Percentiles rank a stretch among this genome's conserved stretches.
Conservation (phyloP, 176 grass and related monocot genomes). For the Pharus latifolius region DNA sequence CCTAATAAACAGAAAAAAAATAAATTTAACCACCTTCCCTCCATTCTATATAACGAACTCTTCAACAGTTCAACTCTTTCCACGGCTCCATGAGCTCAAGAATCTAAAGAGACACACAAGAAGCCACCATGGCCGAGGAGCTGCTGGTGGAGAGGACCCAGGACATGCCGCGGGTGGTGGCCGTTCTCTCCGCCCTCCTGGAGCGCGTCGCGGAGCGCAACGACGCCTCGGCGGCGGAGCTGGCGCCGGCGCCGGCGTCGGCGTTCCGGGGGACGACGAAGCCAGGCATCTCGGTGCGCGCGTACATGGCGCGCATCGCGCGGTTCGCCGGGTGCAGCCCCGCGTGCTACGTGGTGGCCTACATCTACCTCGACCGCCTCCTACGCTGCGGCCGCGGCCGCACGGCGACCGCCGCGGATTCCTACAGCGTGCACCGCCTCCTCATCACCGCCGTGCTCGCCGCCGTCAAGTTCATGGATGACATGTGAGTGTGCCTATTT, state of each 20-base stretch:
- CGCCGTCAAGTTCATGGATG: conserved; percentile 64
- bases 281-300: conserved; percentile 35
- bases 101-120: neutral
- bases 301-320: conserved; percentile 54
- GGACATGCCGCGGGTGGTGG: conserved; percentile 39
- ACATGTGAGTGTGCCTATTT: conserved; percentile 31
- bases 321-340: conserved; percentile 45
- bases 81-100: neutral
- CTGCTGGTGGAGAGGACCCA: neutral
- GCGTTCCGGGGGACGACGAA: conserved; percentile 38
- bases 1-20: too few relatives aligned
- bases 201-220: conserved; percentile 44
- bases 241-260: neutral
- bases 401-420: conserved; percentile 26
- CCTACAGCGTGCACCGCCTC: conserved; percentile 52
- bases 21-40: neutral
- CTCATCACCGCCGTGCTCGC: conserved; percentile 53
- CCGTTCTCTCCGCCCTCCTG: conserved; percentile 41
- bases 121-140: conserved; percentile 15
- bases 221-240: conserved; percentile 10
- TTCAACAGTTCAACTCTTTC: neutral
- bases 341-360: conserved; percentile 48
- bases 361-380: conserved; percentile 64
- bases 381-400: conserved; percentile 7
- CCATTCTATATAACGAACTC: conserved; percentile 10